Evolutionary conservation across 176 grass and related monocot genomes (phyloP).

Genomic region (Zea mays): DNA sequence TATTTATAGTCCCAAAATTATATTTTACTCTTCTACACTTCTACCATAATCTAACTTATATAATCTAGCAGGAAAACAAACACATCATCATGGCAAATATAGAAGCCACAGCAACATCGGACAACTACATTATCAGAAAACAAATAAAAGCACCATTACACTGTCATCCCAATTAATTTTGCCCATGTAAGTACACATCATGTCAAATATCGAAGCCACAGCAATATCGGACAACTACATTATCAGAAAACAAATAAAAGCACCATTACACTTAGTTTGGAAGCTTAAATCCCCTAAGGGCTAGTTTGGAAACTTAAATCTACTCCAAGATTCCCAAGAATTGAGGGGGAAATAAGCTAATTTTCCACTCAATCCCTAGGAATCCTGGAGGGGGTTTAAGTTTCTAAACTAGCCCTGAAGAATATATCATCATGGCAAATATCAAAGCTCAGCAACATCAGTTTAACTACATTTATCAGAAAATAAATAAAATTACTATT

Average conservation of each 20-base stretch:
- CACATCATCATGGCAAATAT: neutral
- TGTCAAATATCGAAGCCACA: neutral
- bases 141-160: neutral
- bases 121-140: neutral
- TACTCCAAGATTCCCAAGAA: too few relatives aligned
- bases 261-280: neutral
- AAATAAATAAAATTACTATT: slow-evolving; percentile 10
- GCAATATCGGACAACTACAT: neutral
- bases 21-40: too few relatives aligned
- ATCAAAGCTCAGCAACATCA: slow-evolving; percentile 6
- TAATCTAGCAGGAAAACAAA: too few relatives aligned
- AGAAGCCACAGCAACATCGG: neutral
- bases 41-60: too few relatives aligned
- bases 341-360: too few relatives aligned
- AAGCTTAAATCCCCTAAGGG: too few relatives aligned
- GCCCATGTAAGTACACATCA: neutral
- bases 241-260: neutral
- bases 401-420: neutral
- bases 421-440: slow-evolving; percentile 18
- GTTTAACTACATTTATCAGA: slow-evolving; percentile 28
- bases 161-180: neutral
- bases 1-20: too few relatives aligned
- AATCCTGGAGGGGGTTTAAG: too few relatives aligned
- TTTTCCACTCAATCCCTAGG: too few relatives aligned
- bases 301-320: too few relatives aligned